Evolutionary conservation across 2,329 filamentous ascomycete genomes (phyloP), one percentile per base, ranked within the genome.

Genomic region (Aspergillus tamarii): DNA sequence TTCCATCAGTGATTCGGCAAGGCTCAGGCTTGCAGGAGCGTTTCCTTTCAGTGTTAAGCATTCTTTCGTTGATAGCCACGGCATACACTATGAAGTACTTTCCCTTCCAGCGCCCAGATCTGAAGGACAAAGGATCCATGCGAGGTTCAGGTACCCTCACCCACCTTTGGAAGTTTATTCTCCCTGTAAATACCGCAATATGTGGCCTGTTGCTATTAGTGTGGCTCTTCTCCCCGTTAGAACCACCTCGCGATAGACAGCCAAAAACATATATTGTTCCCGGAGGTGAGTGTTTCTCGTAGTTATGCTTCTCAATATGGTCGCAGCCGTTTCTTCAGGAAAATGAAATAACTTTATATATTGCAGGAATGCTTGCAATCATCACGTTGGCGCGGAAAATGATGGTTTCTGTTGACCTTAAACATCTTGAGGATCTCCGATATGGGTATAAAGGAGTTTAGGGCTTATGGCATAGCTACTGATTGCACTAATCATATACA

Each of bases 361-460:
- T 8, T 63, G 56, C 59, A 81, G 79, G 65, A 39, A 73, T 80
- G 62, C 67, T 79, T 43, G 66, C 65, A 5, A 69, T 70, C n/a
- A 69, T 74, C 23, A 62, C 74, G 52, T 63, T 78, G 32, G 77
- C 73, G n/a, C 72, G 69, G 61, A 69, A 69, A 56, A 64, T 74
- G 4, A 79, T 80, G 74, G 64, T 72, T 45, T 79, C 77, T 50
- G 78, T 81, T 59, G 76, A 81, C 62, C 64, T 80, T 11, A 69
- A 69, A 16, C 64, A 74, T 41, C 74, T 81, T 43, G 76, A 80
- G 63, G 68, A 72, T 62, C 73, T 81, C 53, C 76, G 74, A 45
- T 81, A 81, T 64, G 74, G 74, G 36, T 80, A 78, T 61, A 81
- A 81, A 69, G 79, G 79, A 39, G 79, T 77, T 30, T 79, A 74